Conservation (phyloP, 2,329 filamentous ascomycete genomes). For the Massarina eburnea region DNA sequence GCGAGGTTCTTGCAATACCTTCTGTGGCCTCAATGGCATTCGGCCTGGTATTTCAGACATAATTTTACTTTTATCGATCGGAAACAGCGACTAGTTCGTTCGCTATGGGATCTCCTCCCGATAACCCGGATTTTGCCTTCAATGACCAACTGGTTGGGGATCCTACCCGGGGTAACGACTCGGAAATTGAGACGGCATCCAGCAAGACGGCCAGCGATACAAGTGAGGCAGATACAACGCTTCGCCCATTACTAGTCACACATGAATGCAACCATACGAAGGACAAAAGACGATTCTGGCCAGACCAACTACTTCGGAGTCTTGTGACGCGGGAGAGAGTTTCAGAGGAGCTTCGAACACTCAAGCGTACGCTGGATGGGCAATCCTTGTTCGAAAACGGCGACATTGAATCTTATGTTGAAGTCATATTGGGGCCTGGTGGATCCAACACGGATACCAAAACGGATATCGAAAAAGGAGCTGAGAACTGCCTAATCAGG, state of each 20-base stretch:
- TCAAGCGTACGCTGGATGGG: no score
- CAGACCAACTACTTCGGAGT: background rate
- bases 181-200: no score
- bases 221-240: background rate
- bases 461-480: background rate
- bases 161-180: no score
- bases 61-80: no score
- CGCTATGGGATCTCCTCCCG: no score
- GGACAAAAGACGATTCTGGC: background rate
- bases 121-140: no score
- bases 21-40: no score
- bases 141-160: no score
- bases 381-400: background rate
- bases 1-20: no score
- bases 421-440: background rate
- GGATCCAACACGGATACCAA: background rate
- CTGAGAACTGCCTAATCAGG: background rate
- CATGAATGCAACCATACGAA: background rate
- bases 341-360: background rate
- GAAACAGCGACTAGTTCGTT: no score
- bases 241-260: background rate
- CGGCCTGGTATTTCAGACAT: no score
- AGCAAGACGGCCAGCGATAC: background rate
- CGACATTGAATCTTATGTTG: background rate
- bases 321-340: background rate